Evolutionary conservation across 2,329 filamentous ascomycete genomes (phyloP).

Genomic region (Lecanicillium sp.): DNA sequence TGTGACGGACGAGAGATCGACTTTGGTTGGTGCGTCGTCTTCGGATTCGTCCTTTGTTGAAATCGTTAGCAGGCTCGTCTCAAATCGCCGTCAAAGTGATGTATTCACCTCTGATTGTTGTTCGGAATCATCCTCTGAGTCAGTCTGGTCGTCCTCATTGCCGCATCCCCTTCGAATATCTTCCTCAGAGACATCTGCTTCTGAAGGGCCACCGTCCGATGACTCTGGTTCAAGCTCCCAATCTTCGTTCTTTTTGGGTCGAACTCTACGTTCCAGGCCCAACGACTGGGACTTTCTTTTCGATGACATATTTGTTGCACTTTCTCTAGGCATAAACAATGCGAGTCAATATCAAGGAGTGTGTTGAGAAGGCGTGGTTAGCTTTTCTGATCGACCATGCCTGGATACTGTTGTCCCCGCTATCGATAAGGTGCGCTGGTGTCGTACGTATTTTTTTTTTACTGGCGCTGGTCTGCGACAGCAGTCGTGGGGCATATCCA

Average conservation of each 20-base stretch:
- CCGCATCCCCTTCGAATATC: conserved; percentile 16
- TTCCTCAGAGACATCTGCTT: conserved; percentile 23
- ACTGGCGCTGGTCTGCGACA: no score
- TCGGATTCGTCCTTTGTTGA: conserved; percentile 17
- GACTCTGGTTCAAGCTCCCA: conserved; percentile 27
- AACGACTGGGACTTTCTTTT: conserved; percentile 31
- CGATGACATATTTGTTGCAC: conserved; percentile 21
- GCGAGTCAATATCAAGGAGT: neutral
- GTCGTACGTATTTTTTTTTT: no score
- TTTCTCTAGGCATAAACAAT: no score
- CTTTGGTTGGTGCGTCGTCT: conserved; percentile 24
- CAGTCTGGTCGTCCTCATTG: conserved; percentile 21
- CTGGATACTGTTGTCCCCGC: no score
- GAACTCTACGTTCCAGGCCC: conserved; percentile 34
- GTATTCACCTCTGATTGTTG: conserved; percentile 17
- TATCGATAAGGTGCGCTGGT: conserved; percentile 6
- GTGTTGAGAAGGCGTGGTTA: no score
- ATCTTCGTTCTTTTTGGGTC: conserved; percentile 35
- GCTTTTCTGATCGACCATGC: no score
- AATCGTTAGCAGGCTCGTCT: neutral
- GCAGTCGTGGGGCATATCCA: no score
- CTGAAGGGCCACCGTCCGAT: conserved; percentile 16
- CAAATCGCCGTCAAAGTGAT: no score
- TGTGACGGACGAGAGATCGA: conserved; percentile 57
- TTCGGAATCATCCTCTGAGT: conserved; percentile 25